These are phyloP conservation scores for Vinca minor DNA, from an alignment of 257 asterid genomes.

Conservation along the genomic window DNA sequence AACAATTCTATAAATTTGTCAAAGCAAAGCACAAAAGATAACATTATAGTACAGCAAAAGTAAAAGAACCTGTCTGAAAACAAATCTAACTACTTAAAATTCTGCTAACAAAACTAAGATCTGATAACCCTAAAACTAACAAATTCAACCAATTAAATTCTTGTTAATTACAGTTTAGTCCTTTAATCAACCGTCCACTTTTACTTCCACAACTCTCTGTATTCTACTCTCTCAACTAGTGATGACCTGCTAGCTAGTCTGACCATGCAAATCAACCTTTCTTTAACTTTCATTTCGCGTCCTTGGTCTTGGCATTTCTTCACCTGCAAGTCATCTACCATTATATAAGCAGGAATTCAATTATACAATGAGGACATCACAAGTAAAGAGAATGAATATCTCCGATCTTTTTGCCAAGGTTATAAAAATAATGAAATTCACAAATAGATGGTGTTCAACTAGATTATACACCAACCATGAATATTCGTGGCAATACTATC, in stretches of 20 bases:
- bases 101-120: background rate
- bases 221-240: background rate
- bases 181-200: background rate
- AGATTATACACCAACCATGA: background rate
- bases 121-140: background rate
- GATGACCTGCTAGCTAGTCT: no score
- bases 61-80: background rate
- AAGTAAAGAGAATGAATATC: no score
- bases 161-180: background rate
- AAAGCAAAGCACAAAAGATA: background rate
- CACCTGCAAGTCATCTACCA: slow-evolving; percentile 19
- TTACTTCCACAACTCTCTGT: background rate
- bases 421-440: background rate
- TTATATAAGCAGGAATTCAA: background rate
- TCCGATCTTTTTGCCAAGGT: no score
- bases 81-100: slow-evolving; percentile 3
- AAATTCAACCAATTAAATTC: background rate
- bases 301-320: slow-evolving; percentile 14
- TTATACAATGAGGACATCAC: background rate
- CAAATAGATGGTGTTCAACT: no score
- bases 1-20: background rate
- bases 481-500: background rate
- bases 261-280: slow-evolving; percentile 4
- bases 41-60: background rate
- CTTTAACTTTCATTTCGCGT: slow-evolving; percentile 12